Percentiles rank a stretch among this genome's conserved stretches.
These are phyloP conservation scores for Hyaloscypha bicolor DNA, from an alignment of 495 filamentous ascomycete species.

Conservation along the genomic window DNA sequence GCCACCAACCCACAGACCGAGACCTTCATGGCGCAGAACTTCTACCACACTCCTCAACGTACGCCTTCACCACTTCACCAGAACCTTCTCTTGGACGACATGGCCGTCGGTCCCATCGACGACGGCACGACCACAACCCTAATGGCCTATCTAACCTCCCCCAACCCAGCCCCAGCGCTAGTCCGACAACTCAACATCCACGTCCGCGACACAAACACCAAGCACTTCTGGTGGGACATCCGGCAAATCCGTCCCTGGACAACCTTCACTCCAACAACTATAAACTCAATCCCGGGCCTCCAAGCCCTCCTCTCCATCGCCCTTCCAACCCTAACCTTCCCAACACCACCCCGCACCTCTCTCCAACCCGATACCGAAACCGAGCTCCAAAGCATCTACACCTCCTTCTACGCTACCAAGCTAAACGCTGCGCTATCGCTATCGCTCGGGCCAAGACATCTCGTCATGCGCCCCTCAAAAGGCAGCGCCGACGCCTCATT, in stretches of 20 bases:
- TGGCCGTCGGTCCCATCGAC: conserved; percentile 39
- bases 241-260: conserved; percentile 83
- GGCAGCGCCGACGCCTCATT: conserved; percentile 27
- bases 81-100: conserved; percentile 28
- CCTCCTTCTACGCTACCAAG: conserved; percentile 43
- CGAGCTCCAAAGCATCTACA: conserved; percentile 68
- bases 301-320: conserved; percentile 72
- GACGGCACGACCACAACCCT: conserved; percentile 65
- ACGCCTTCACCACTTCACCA: conserved; percentile 40
- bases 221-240: conserved; percentile 94
- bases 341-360: conserved; percentile 50
- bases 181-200: conserved; percentile 77
- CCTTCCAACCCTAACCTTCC: conserved; percentile 65
- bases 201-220: conserved; percentile 66
- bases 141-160: conserved; percentile 72
- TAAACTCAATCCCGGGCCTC: conserved; percentile 73
- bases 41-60: conserved; percentile 45
- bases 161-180: conserved; percentile 80
- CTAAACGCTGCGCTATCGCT: conserved; percentile 38
- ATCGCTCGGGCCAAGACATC: conserved; percentile 29
- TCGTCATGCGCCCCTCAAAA: conserved; percentile 33
- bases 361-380: conserved; percentile 73
- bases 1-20: conserved; percentile 49
- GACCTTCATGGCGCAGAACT: conserved; percentile 44
- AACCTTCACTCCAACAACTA: conserved; percentile 70